A percentile compares a stretch with the other conserved stretches of the same genome.
These are phyloP conservation scores for Lipomyces spencermartinsiae DNA, from an alignment of 805 yeast genomes.

Conservation along the genomic window DNA sequence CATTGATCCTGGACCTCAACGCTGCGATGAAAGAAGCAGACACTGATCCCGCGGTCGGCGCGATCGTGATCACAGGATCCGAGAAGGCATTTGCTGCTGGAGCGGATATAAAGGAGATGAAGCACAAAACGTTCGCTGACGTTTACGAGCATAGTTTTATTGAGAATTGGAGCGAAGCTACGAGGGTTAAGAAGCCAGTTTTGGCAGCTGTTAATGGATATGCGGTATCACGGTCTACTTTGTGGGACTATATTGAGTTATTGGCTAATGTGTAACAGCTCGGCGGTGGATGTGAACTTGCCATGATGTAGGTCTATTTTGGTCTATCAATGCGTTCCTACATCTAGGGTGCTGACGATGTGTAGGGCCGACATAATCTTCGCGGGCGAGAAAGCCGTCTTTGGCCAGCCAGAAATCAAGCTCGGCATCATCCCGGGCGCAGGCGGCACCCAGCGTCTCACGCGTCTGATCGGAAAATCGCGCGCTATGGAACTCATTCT, in stretches of 20 bases:
- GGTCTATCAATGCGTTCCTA: neutral
- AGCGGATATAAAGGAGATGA: slow-evolving; percentile 62
- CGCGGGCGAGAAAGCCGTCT: slow-evolving; percentile 55
- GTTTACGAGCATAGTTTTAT: slow-evolving; percentile 49
- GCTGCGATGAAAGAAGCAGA: slow-evolving; percentile 49
- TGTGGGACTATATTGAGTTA: neutral
- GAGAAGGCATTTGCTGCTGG: slow-evolving; percentile 61
- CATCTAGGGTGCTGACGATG: neutral
- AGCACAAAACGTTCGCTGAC: slow-evolving; percentile 48
- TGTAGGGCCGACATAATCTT: slow-evolving; percentile 54
- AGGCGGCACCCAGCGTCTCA: slow-evolving; percentile 61
- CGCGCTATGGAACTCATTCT: slow-evolving; percentile 57
- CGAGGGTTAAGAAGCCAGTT: slow-evolving; percentile 53
- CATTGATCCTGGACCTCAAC: slow-evolving; percentile 49
- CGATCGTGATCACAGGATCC: slow-evolving; percentile 56
- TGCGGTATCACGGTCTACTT: slow-evolving; percentile 43
- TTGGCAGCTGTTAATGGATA: slow-evolving; percentile 62
- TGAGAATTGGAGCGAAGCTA: slow-evolving; percentile 51
- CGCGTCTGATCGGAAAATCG: slow-evolving; percentile 57
- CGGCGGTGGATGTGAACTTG: slow-evolving; percentile 64
- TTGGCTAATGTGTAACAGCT: slow-evolving; percentile 39
- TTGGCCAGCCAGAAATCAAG: slow-evolving; percentile 63
- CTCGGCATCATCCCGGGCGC: slow-evolving; percentile 59
- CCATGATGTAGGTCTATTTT: slow-evolving; percentile 50
- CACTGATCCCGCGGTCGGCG: slow-evolving; percentile 50